Evolutionary conservation across 1,284 basidiomycete species (phyloP).

Genomic region (Sphaerobolus stellatus): DNA sequence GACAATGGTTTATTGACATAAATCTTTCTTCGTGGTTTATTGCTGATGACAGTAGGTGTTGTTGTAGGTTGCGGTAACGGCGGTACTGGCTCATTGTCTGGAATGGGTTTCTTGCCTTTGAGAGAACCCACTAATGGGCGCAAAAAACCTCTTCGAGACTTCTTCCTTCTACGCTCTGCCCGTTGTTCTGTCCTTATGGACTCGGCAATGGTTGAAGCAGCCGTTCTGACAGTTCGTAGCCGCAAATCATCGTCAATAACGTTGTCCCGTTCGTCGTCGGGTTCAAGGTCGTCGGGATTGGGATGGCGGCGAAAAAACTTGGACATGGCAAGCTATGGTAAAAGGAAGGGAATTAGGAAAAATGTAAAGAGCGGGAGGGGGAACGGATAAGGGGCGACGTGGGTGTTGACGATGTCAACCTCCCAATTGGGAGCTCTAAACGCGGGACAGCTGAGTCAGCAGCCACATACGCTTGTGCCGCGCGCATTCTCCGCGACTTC

Average conservation of each 20-base stretch:
- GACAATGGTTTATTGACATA: slow-evolving; percentile 76
- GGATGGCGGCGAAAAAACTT: slow-evolving; percentile 16
- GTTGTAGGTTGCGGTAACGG: too few species aligned
- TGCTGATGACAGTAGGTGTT: neutral
- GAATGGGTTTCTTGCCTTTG: slow-evolving; percentile 36
- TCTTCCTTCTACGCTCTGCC: slow-evolving; percentile 61
- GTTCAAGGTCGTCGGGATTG: slow-evolving; percentile 45
- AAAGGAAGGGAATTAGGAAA: too few species aligned
- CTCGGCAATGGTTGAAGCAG: slow-evolving; percentile 85
- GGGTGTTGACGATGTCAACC: too few species aligned
- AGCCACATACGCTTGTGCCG: too few species aligned
- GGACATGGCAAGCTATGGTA: slow-evolving; percentile 8
- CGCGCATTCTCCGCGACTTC: too few species aligned
- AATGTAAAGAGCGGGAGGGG: too few species aligned
- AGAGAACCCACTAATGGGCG: too few species aligned
- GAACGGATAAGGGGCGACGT: too few species aligned
- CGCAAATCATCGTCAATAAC: slow-evolving; percentile 82
- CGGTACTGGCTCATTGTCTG: too few species aligned
- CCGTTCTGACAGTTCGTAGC: slow-evolving; percentile 84
- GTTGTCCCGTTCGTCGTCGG: slow-evolving; percentile 52
- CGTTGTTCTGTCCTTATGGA: slow-evolving; percentile 76
- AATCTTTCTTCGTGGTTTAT: slow-evolving; percentile 60
- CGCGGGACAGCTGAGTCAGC: too few species aligned
- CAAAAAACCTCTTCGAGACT: too few species aligned
- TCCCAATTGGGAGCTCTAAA: too few species aligned